Base-by-base conservation (phyloP, 768 basidiomycete genomes). In the Rhodotorula sphaerocarpa region DNA sequence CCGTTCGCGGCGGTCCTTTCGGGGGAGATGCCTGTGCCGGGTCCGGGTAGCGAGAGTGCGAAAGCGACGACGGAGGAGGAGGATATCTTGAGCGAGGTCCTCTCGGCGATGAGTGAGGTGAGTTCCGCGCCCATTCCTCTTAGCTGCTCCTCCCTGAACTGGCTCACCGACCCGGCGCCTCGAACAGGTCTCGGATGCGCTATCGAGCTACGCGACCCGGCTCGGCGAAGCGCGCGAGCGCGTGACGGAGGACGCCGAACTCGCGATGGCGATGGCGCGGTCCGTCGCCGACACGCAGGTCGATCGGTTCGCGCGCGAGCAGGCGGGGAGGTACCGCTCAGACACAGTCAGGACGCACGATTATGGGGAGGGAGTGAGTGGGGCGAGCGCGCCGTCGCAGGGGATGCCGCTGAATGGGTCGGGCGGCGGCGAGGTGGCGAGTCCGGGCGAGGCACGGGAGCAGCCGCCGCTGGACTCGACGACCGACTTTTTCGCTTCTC, bases 131-230 rank as follows among this genome's bases (percentile, higher is more conserved):
- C 16, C 14, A 14, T 39, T 50, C 4, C 15, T 15, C 30, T 7
- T 50, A 16, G n/a, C 39, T 3, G 42, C 15, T 1, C 30, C 7
- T 18, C 23, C 46, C 2, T 23, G 12, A 5, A 20, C 27, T 10
- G 18, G 10, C 30, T 25, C 5, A 34, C 41, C 3, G 7, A 28
- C 2, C 45, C 27, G 33, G n/a, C 39, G 11, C 2, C 5, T 1
- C 42, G 18, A 21, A 21, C 57, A 67, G 61, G 53, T 67, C 45
- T 47, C 54, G 34, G 67, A 68, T 21, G 45, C 67, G 9, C 59
- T 68, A 30, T 18, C 51, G 15, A 33, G 48, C 36, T 52, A 64
- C 51, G 18, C 47, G 6, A 25, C 14, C 3, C 59, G 46, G 18
- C n/a, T 48, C 23, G 1, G 11, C 21, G 30, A 33, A 27, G 36